Conservation (phyloP, 2,329 filamentous ascomycete genomes). For the Microcyclosporella mali region DNA sequence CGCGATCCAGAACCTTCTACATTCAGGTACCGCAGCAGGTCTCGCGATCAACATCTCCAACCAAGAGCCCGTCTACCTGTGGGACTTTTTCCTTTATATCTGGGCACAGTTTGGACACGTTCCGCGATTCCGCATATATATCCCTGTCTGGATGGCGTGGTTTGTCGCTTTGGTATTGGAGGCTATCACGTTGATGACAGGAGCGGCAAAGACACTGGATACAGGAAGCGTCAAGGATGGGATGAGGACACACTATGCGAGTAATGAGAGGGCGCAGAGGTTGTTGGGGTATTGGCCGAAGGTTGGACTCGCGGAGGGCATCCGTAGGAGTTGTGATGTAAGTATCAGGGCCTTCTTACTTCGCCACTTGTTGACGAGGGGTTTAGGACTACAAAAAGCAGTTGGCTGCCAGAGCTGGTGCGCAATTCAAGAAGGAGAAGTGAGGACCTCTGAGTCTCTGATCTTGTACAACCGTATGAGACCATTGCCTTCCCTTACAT, state of each 20-base stretch:
- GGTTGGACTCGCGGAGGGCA: slow-evolving; percentile 47
- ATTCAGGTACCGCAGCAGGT: slow-evolving; percentile 58
- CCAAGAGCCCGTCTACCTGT: slow-evolving; percentile 80
- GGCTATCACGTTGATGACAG: slow-evolving; percentile 42
- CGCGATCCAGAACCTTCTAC: slow-evolving; percentile 66
- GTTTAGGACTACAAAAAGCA: slow-evolving; percentile 22
- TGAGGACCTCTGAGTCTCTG: too few species aligned
- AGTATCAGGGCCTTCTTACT: background rate
- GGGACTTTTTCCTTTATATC: slow-evolving; percentile 75
- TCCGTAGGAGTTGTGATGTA: slow-evolving; percentile 45
- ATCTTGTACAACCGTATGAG: too few species aligned
- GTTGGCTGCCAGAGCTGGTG: slow-evolving; percentile 6
- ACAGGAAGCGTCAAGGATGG: slow-evolving; percentile 52
- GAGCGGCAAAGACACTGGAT: slow-evolving; percentile 43
- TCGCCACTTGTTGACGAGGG: background rate
- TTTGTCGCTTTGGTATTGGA: slow-evolving; percentile 44
- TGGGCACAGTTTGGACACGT: slow-evolving; percentile 59
- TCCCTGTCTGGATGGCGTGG: slow-evolving; percentile 47
- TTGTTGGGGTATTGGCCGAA: slow-evolving; percentile 49
- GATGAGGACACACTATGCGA: slow-evolving; percentile 48
- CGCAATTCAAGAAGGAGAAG: too few species aligned
- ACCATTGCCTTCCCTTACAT: too few species aligned
- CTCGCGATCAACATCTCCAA: slow-evolving; percentile 90
- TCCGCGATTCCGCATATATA: slow-evolving; percentile 43
- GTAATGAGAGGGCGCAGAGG: slow-evolving; percentile 45